phyloP scores from a whole-genome alignment of 179 eudicot genomes.

The Beta corolliflora region DNA sequence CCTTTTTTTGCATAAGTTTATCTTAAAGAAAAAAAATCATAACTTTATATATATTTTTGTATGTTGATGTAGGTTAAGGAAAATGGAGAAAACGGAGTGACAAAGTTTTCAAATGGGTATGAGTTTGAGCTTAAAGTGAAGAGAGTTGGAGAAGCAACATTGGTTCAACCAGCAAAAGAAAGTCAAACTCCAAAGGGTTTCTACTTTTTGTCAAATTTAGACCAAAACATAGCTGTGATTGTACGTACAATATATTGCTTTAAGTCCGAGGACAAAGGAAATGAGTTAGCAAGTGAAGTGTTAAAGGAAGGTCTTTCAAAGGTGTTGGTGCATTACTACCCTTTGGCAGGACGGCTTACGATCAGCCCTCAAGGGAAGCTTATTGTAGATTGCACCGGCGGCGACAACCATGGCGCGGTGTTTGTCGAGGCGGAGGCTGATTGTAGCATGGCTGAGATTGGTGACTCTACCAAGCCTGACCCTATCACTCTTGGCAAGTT shows the following conservation, averaged over 20 bases:
- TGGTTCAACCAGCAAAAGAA: constrained; percentile 41
- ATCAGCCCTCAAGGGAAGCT: constrained; percentile 49
- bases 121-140: constrained; percentile 30
- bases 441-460: constrained; percentile 42
- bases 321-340: constrained; percentile 49
- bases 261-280: constrained; percentile 38
- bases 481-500: constrained; percentile 48
- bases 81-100: constrained; percentile 24
- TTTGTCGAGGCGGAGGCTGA: constrained; percentile 60
- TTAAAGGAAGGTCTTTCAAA: constrained; percentile 39
- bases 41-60: neutral
- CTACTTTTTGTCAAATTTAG: constrained; percentile 55
- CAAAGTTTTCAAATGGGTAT: constrained; percentile 19
- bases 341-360: constrained; percentile 48
- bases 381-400: constrained; percentile 44
- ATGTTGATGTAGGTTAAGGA: constrained; percentile 22
- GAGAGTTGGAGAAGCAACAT: constrained; percentile 30
- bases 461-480: constrained; percentile 51
- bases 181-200: constrained; percentile 43
- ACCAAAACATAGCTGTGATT: constrained; percentile 48
- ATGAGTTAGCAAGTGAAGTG: constrained; percentile 35
- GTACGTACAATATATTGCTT: constrained; percentile 52
- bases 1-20: neutral
- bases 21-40: neutral
- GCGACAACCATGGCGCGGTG: constrained; percentile 49